phyloP scores from a whole-genome alignment of 768 basidiomycete genomes.

The Lyophyllum semitale region DNA sequence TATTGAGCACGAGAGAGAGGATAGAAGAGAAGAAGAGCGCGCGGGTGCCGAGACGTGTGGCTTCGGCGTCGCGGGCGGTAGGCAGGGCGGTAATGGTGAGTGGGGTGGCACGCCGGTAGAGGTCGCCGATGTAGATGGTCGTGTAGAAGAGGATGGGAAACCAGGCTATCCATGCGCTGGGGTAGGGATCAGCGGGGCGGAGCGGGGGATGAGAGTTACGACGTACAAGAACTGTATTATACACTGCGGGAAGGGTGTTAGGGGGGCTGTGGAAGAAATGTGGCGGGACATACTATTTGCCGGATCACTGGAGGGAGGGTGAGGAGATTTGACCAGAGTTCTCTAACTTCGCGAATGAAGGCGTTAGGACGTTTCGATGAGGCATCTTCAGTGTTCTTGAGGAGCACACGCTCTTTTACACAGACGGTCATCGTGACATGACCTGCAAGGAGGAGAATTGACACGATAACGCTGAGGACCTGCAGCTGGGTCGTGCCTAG shows the following conservation, averaged over 20 bases:
- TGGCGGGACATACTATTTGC: slow-evolving; percentile 66
- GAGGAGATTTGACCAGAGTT: slow-evolving; percentile 72
- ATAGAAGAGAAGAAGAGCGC: slow-evolving; percentile 81
- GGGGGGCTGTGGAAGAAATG: background rate
- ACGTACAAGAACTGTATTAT: slow-evolving; percentile 80
- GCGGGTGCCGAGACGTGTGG: slow-evolving; percentile 80
- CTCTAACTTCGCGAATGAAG: slow-evolving; percentile 48
- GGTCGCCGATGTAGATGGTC: slow-evolving; percentile 84
- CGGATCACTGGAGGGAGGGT: slow-evolving; percentile 74
- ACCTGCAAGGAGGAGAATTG: slow-evolving; percentile 61
- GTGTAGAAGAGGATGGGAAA: slow-evolving; percentile 91
- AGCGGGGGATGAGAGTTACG: no score
- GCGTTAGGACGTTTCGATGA: slow-evolving; percentile 29
- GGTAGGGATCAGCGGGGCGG: background rate
- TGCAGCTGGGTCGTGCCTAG: slow-evolving; percentile 81
- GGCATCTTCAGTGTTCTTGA: slow-evolving; percentile 27
- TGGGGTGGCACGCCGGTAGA: slow-evolving; percentile 61
- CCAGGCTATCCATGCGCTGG: slow-evolving; percentile 86
- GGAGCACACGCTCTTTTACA: slow-evolving; percentile 76
- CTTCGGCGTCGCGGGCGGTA: slow-evolving; percentile 55
- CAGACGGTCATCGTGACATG: slow-evolving; percentile 62
- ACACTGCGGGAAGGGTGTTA: slow-evolving; percentile 46
- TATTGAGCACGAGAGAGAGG: slow-evolving; percentile 64
- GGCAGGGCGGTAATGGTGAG: slow-evolving; percentile 18
- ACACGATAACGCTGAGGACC: slow-evolving; percentile 77